Evolutionary conservation across 495 filamentous ascomycete genomes (phyloP), one percentile per base, ranked within the genome.

Genomic region (Tuber aestivum): DNA sequence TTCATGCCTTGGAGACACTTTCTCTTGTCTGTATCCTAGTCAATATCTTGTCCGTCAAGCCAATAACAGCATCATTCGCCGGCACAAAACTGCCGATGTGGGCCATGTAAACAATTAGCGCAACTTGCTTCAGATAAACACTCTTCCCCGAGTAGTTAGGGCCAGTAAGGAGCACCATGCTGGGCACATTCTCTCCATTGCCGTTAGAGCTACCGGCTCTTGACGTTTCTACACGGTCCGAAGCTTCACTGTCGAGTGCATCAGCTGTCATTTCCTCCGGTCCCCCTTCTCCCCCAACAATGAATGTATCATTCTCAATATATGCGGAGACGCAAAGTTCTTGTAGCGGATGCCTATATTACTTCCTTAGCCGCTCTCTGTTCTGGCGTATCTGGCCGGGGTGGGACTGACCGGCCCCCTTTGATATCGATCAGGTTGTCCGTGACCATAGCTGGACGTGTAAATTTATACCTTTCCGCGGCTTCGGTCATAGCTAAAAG

Each of bases 121-220:
- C 96, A 72, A 94, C 89, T 82, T 97, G 95, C 83, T 96, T 98
- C 84, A 99, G 90, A 84, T 97, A 97, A 41, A 98, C 89, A 81
- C 93, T 97, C 83, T 98, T 98, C 12, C 95, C 96, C 0, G 95
- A 97, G 84, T 93, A 97, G 79, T 99, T 98, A 48, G 95, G 94
- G 1, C 95, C 95, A 0, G 95, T 98, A 80, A 98, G 82, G 10
- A 98, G 84, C 3, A 97, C 82, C 87, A 94, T 93, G 75, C 90
- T 94, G 8, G 93, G 91, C 50, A 81, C 78, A 73, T 81, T 69
- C 21, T 76, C 70, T 32, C 81, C 72, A 37, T 83, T 72, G 27
- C 56, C 12, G 27, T 20, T 35, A 0, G 14, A 32, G 0, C 35
- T 45, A 21, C 21, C 32, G 20, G 27, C 23, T 32, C 50, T 61